Conservation (phyloP, 2,329 filamentous ascomycete genomes). For the Seiridium unicorne region DNA sequence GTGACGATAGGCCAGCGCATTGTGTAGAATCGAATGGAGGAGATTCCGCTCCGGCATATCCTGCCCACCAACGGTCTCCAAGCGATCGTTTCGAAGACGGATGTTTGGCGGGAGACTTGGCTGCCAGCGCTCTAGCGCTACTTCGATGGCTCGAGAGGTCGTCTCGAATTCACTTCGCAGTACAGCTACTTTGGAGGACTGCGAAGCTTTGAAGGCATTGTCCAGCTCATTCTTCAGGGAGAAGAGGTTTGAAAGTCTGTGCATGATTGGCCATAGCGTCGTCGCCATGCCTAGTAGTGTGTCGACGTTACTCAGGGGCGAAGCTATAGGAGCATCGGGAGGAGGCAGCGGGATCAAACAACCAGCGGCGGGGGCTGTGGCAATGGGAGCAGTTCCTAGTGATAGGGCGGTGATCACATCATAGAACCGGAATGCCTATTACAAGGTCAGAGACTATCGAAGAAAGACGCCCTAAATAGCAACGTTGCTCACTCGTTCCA, state of each 20-base stretch:
- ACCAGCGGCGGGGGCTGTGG: conserved; percentile 45
- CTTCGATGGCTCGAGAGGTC: conserved; percentile 53
- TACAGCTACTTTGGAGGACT: conserved; percentile 43
- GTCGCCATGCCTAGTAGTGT: conserved; percentile 61
- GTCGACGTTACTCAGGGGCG: conserved; percentile 52
- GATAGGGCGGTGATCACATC: conserved; percentile 64
- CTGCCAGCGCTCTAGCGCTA: conserved; percentile 54
- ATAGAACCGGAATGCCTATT: conserved; percentile 62
- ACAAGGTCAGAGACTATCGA: conserved; percentile 18
- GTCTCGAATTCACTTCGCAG: conserved; percentile 50
- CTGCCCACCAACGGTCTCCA: conserved; percentile 14
- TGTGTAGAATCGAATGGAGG: conserved; percentile 55
- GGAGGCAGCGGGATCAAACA: conserved; percentile 46
- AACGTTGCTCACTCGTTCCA: conserved; percentile 51
- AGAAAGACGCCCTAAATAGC: background rate
- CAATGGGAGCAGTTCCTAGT: conserved; percentile 56
- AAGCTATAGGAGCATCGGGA: conserved; percentile 40
- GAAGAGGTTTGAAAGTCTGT: conserved; percentile 55
- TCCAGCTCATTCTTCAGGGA: conserved; percentile 52
- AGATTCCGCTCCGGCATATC: conserved; percentile 35
- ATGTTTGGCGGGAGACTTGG: conserved; percentile 46
- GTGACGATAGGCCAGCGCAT: conserved; percentile 59
- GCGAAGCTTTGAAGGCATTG: conserved; percentile 37
- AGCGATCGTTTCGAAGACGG: conserved; percentile 21
- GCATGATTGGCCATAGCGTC: conserved; percentile 62